Conservation (phyloP, 2,329 filamentous ascomycete genomes). For the Pseudogymnoascus sp. region DNA sequence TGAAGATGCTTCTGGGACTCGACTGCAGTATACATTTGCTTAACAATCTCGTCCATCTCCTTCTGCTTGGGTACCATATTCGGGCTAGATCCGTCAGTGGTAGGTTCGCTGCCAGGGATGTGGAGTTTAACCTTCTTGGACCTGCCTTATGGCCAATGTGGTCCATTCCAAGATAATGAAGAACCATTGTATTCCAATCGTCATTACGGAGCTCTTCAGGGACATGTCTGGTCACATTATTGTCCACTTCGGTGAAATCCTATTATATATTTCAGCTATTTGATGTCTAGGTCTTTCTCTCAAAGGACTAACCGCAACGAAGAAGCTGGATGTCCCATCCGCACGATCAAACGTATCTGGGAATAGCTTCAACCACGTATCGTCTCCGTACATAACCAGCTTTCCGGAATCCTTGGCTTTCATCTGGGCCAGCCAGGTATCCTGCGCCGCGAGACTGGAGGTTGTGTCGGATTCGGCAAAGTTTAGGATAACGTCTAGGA, state of each 20-base stretch:
- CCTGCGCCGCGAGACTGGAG: conserved; percentile 78
- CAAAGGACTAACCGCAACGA: conserved; percentile 69
- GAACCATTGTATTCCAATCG: conserved; percentile 89
- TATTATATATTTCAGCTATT: conserved; percentile 33
- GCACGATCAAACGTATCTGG: conserved; percentile 76
- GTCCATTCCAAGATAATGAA: conserved; percentile 93
- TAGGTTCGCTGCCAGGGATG: neutral
- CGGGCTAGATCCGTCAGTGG: conserved; percentile 42
- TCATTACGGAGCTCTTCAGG: conserved; percentile 61
- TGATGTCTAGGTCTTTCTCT: conserved; percentile 19
- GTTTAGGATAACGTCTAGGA: conserved; percentile 93
- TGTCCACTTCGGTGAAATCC: conserved; percentile 97
- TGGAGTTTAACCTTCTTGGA: conserved; percentile 56
- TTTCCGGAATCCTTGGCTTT: conserved; percentile 64
- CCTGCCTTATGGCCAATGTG: conserved; percentile 97
- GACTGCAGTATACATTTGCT: conserved; percentile 68
- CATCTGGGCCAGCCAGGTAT: conserved; percentile 94
- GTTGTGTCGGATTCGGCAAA: conserved; percentile 90
- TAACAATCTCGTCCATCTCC: conserved; percentile 86
- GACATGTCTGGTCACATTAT: conserved; percentile 91
- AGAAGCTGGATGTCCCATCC: conserved; percentile 96
- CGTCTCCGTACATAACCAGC: conserved; percentile 91
- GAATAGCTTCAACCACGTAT: conserved; percentile 97
- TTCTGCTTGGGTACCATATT: conserved; percentile 89
- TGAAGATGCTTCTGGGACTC: conserved; percentile 60